phyloP scores from a whole-genome alignment of 345 rosid genomes.

The Lumnitzera racemosa region DNA sequence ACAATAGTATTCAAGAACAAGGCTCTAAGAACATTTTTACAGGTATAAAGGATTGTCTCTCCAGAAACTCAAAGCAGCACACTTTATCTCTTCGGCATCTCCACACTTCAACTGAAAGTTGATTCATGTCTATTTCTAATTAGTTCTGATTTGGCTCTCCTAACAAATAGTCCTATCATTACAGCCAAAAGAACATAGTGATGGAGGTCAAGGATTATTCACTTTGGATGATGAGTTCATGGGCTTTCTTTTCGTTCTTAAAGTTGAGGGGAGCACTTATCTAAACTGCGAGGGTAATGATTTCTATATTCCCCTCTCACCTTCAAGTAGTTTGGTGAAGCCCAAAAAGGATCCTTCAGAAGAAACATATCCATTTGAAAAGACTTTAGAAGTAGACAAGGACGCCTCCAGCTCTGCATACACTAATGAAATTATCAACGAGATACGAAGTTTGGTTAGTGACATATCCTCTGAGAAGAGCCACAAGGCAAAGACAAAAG shows the following conservation, averaged over 20 bases:
- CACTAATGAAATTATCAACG: conserved; percentile 59
- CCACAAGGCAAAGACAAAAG: conserved; percentile 50
- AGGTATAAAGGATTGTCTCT: conserved; percentile 33
- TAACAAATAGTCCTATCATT: conserved; percentile 17
- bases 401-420: conserved; percentile 35
- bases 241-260: conserved; percentile 85
- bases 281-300: conserved; percentile 59
- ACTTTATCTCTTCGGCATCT: too few species aligned
- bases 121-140: too few species aligned
- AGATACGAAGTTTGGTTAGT: conserved; percentile 69
- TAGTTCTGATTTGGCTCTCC: too few species aligned
- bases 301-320: conserved; percentile 64
- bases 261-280: conserved; percentile 64
- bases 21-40: conserved; percentile 75
- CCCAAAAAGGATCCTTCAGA: conserved; percentile 20
- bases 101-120: too few species aligned
- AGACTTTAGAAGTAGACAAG: conserved; percentile 26
- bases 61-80: not conserved
- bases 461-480: conserved; percentile 56
- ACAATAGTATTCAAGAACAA: conserved; percentile 66
- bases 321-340: conserved; percentile 31
- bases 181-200: conserved; percentile 57
- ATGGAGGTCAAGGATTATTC: conserved; percentile 53
- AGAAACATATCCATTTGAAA: conserved; percentile 21
- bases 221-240: conserved; percentile 47